These are phyloP conservation scores for Candida chauliodis DNA, from an alignment of 805 yeast genomes.

Conservation along the genomic window DNA sequence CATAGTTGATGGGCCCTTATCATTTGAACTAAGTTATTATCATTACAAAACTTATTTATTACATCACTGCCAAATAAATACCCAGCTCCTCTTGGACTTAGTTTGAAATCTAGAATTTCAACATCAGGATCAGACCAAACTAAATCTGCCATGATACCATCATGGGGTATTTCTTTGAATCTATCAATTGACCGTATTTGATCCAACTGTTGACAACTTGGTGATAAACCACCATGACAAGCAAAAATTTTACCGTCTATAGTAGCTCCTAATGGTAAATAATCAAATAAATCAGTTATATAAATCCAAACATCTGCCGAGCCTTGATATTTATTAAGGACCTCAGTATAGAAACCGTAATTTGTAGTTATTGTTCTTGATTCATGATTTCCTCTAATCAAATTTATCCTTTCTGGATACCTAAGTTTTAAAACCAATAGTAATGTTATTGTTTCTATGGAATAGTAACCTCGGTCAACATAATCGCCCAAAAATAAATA, in stretches of 20 bases:
- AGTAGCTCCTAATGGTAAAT: slow-evolving; percentile 80
- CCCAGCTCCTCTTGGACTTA: slow-evolving; percentile 97
- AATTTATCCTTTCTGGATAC: slow-evolving; percentile 77
- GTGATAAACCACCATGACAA: slow-evolving; percentile 95
- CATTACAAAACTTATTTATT: slow-evolving; percentile 76
- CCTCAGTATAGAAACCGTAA: slow-evolving; percentile 95
- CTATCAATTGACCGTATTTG: slow-evolving; percentile 89
- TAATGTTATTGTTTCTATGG: slow-evolving; percentile 87
- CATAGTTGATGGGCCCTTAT: slow-evolving; percentile 95
- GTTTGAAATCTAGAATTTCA: slow-evolving; percentile 70
- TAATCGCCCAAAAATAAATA: slow-evolving; percentile 93
- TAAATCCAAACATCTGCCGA: slow-evolving; percentile 74
- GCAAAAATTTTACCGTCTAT: slow-evolving; percentile 89
- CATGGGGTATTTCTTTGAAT: slow-evolving; percentile 94
- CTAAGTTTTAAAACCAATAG: slow-evolving; percentile 79
- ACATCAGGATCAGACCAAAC: slow-evolving; percentile 99
- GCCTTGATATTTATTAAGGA: slow-evolving; percentile 81
- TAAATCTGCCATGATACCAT: slow-evolving; percentile 98
- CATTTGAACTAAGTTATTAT: slow-evolving; percentile 76
- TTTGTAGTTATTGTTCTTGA: slow-evolving; percentile 95
- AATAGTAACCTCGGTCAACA: slow-evolving; percentile 92
- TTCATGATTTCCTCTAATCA: slow-evolving; percentile 94
- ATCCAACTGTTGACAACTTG: slow-evolving; percentile 90
- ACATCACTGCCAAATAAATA: slow-evolving; percentile 92
- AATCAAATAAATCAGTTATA: slow-evolving; percentile 92